phyloP scores from a whole-genome alignment of 1,284 basidiomycete genomes.

The Papiliotrema laurentii region DNA sequence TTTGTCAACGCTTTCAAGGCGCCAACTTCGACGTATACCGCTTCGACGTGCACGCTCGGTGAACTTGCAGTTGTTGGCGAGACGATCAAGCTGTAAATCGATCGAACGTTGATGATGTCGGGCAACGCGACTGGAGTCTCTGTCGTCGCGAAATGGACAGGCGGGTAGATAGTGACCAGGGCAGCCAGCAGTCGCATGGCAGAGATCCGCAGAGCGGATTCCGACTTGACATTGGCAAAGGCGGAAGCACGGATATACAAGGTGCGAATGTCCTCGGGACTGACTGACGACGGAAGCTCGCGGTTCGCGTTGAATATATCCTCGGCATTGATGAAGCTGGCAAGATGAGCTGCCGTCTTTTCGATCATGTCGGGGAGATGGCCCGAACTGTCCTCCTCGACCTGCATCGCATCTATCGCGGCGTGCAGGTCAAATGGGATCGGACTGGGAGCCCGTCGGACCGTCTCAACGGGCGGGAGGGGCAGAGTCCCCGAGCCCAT shows the following conservation, averaged over 20 bases:
- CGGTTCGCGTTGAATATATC: conserved; percentile 12
- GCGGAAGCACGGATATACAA: conserved; percentile 28
- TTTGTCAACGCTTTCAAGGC: conserved; percentile 37
- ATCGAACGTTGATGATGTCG: conserved; percentile 19
- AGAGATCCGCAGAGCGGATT: conserved; percentile 29
- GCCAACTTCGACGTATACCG: conserved; percentile 34
- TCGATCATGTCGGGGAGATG: conserved; percentile 33
- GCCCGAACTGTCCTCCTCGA: conserved; percentile 16
- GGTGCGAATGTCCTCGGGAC: conserved; percentile 14
- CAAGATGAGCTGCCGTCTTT: conserved; percentile 30
- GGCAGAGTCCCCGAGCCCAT: conserved; percentile 1
- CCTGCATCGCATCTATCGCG: conserved; percentile 31
- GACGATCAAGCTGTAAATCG: conserved; percentile 31
- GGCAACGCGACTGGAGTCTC: conserved; percentile 14
- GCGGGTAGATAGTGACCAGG: conserved; percentile 27
- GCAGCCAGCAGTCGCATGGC: conserved; percentile 37
- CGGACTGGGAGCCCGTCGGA: background rate
- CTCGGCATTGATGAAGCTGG: conserved; percentile 20
- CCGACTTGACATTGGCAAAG: conserved; percentile 21
- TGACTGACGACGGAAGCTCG: conserved; percentile 3
- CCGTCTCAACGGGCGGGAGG: background rate
- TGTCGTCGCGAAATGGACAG: conserved; percentile 18
- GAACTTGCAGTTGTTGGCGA: conserved; percentile 5
- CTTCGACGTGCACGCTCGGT: conserved; percentile 19
- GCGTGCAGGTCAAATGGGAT: conserved; percentile 31